Conservation (phyloP, 192 early-diverging fungal species). For the Kappamyces sp. region DNA sequence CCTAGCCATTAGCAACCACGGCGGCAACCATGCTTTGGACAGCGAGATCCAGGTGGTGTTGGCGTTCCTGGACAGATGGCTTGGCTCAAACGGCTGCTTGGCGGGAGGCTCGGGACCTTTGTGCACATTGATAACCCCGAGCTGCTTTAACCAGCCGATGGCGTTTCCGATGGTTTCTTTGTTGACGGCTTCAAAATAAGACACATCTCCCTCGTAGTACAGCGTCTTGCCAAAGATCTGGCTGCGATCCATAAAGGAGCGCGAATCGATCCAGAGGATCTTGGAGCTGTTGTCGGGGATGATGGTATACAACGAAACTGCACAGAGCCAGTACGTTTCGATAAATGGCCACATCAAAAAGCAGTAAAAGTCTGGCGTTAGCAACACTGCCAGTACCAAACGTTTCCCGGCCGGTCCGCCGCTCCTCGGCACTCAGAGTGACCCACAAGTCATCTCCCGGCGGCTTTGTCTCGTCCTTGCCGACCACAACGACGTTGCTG, state of each 20-base stretch:
- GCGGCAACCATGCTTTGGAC: constrained; percentile 25
- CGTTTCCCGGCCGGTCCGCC: constrained; percentile 43
- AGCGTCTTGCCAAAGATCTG: constrained; percentile 78
- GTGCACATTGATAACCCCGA: constrained; percentile 55
- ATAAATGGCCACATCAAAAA: constrained; percentile 86
- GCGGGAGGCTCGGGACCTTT: constrained; percentile 23
- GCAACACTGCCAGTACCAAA: constrained; percentile 35
- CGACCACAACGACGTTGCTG: constrained; percentile 36
- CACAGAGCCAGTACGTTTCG: constrained; percentile 81
- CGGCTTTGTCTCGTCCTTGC: constrained; percentile 20
- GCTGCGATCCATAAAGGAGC: constrained; percentile 59
- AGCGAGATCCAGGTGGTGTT: constrained; percentile 38
- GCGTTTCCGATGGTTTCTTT: constrained; percentile 80
- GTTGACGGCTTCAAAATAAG: constrained; percentile 78
- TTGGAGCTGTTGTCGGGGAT: constrained; percentile 17
- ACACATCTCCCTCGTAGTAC: constrained; percentile 72
- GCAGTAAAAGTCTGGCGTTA: constrained; percentile 63
- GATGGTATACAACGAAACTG: constrained; percentile 47
- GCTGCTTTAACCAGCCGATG: constrained; percentile 60
- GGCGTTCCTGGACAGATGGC: constrained; percentile 14
- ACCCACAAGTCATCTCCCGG: constrained; percentile 27
- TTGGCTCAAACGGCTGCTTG: not conserved
- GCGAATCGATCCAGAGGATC: constrained; percentile 62
- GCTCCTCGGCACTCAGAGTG: constrained; percentile 35
- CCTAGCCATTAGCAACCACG: not conserved